Base-by-base conservation (phyloP, 23 red algal genomes). In the Gracilaria domingensis region DNA sequence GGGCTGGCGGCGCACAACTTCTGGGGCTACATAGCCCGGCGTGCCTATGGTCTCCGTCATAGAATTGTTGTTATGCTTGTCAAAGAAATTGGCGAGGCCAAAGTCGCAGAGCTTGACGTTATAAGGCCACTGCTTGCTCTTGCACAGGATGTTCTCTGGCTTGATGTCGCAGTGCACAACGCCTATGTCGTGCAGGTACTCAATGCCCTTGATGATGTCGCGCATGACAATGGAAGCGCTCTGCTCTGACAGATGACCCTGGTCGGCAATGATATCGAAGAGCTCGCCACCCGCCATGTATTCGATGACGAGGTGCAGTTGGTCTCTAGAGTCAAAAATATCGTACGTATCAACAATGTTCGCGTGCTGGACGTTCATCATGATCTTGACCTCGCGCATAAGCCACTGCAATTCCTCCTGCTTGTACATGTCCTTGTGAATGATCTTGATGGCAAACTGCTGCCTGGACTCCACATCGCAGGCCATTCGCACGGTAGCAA, bases 111-210 rank as follows among this genome's bases (percentile, higher is more conserved):
- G 75, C 58, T 96, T 96, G 50, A 96, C 91, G n/a, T 88, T 58
- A 29, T 86, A 88, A 28, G 88, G 81, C 95, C 88, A 93, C 65
- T 93, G 66, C 51, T 75, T 95, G 58, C 71, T 87, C 59, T 87
- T 95, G 77, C 84, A 83, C 1, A 95, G 79, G 35, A 95, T 95
- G 82, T 93, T 93, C 60, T 93, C 90, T 6, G 90, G 90, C 48
- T 98, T 98, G 47, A 98, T 60, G 80, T 98, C 97, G 49, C 97
- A 71, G 44, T 98, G 97, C 35, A 91, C 94, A 67, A 98, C 93
- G n/a, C 87, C 90, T 28, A 84, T 72, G 36, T 87, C 75, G 58
- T 98, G 97, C 45, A 98, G 59, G 80, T 96, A 96, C 40, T 74
- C 91, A 5, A 98, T 66, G 45, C 88, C 97, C 64, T 92, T 75